Conservation (phyloP, 345 rosid species). For the Toxicodendron radicans region DNA sequence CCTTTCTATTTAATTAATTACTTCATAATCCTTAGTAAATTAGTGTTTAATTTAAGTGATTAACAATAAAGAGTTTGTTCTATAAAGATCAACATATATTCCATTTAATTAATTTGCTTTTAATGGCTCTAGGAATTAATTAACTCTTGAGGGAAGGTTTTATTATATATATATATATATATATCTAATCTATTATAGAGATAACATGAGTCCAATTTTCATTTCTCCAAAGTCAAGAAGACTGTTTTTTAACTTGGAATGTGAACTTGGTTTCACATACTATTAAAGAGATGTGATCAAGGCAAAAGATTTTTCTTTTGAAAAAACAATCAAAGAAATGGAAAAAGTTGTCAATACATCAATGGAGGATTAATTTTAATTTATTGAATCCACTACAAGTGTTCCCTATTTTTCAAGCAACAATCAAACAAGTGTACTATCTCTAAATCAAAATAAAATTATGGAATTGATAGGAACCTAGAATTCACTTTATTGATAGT, state of each 20-base stretch:
- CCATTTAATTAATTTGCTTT: too few species aligned
- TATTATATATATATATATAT: too few species aligned
- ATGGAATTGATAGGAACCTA: not conserved
- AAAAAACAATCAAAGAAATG: too few species aligned
- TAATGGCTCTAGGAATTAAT: too few species aligned
- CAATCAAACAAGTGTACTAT: constrained; percentile 5
- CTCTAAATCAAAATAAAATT: constrained; percentile 14
- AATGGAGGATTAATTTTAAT: not conserved
- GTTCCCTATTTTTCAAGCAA: constrained; percentile 25
- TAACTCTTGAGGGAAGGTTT: too few species aligned
- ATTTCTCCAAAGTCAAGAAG: not conserved
- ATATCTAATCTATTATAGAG: too few species aligned
- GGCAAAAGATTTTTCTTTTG: too few species aligned
- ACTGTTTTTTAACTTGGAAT: not conserved
- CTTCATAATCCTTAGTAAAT: too few species aligned
- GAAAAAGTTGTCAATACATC: not conserved
- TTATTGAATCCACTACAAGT: not conserved
- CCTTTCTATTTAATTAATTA: too few species aligned
- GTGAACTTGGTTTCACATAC: not conserved
- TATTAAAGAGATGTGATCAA: not conserved
- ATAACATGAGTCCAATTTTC: not conserved
- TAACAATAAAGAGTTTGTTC: too few species aligned
- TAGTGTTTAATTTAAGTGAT: too few species aligned
- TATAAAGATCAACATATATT: too few species aligned
- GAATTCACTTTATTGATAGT: not conserved